Base-by-base conservation (phyloP, 1,284 basidiomycete species). In the Fistulinella cinereoalba region DNA sequence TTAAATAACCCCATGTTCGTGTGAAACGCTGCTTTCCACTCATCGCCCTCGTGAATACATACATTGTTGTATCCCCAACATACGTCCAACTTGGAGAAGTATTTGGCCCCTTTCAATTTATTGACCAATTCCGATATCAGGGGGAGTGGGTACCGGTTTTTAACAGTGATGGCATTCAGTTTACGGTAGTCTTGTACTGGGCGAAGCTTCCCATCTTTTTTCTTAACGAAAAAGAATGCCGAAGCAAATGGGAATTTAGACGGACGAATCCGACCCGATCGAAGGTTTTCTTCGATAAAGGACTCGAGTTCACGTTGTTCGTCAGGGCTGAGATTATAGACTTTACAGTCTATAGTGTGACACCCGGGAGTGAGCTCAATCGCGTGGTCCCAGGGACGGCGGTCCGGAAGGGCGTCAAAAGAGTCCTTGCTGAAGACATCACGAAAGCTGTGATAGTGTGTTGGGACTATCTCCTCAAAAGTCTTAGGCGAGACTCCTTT, bases 1-100 rank as follows among this genome's bases (percentile, higher is more conserved):
- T 71, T 58, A 33, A 59, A 69, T 8, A 31, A 15, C 1, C 51
- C 38, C 4, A 4, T 19, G 12, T 51, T 46, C 1, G 49, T 51
- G 0, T 4, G 5, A 19, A 53, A 53, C 0, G 43, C 51, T 0
- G 46, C 49, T 15, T 27, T 27, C 25, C 25, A 27, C 12, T 27
- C 6, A 27, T 27, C 25, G 12, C 25, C 25, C 25, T 27, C 25
- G 12, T 12, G 25, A 15, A 31, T 31, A 10, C n/a, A 15, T 10
- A 31, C 13, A 31, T 31, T 31, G 29, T 31, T 27, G 25, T 27
- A 27, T 6, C 25, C 25, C 25, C 25, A 27, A 27, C 25, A 15
- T 15, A 31, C 13, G 7, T 31, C 29, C 9, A 31, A 15, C 13
- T 31, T 31, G 9, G 29, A 11, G 5, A 31, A 31, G 29, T 31